phyloP scores from a whole-genome alignment of 1,139 yeast species.

The Lodderomyces jiufengensis region DNA sequence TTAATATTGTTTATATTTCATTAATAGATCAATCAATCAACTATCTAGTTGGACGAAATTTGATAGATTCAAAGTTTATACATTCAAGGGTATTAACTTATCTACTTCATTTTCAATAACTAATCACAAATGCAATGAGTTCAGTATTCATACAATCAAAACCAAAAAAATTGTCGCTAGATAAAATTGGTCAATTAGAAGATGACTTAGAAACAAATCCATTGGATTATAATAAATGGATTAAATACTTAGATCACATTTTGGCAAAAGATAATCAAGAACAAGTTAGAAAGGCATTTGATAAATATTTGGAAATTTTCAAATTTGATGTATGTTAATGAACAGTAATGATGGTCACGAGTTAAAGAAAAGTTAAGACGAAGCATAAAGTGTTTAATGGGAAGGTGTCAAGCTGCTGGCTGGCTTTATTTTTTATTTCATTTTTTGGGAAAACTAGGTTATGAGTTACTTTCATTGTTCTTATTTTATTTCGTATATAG shows the following conservation, averaged over 20 bases:
- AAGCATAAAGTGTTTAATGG: no score
- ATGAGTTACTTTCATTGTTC: no score
- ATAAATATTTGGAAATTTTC: slow-evolving; percentile 59
- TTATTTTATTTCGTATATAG: no score
- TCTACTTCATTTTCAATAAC: no score
- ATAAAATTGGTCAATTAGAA: slow-evolving; percentile 55
- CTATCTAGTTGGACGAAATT: no score
- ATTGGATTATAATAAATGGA: slow-evolving; percentile 56
- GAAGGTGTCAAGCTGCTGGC: background rate
- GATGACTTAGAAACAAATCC: slow-evolving; percentile 58
- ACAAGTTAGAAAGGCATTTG: slow-evolving; percentile 57
- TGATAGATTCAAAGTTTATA: no score
- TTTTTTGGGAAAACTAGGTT: no score
- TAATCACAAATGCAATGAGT: background rate
- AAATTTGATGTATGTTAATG: slow-evolving; percentile 45
- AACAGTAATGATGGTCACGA: background rate
- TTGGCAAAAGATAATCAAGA: slow-evolving; percentile 60
- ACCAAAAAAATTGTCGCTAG: slow-evolving; percentile 37
- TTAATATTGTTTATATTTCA: no score
- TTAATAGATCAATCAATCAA: no score
- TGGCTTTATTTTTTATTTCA: no score
- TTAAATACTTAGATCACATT: slow-evolving; percentile 51
- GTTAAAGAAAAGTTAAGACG: background rate
- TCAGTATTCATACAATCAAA: slow-evolving; percentile 23
- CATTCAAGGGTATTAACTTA: no score